Evolutionary conservation across 352 stramenopile genomes (phyloP), one percentile per base, ranked within the genome.

Genomic region (Halophytophthora polymorphica): DNA sequence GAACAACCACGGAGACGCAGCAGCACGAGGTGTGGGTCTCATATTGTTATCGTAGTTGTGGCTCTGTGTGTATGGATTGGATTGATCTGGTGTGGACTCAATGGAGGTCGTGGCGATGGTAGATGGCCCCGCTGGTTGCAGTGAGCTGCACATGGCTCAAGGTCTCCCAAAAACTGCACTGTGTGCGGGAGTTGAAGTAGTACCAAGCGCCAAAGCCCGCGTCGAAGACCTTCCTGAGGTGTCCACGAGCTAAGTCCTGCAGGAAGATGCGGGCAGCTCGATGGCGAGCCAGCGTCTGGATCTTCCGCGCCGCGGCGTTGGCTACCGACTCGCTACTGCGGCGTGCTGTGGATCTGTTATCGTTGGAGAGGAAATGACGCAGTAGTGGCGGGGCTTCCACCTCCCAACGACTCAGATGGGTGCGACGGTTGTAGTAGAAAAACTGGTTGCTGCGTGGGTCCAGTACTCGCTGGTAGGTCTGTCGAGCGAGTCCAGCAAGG

Each of bases 121-220:
- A 65, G 43, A 65, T 60, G 6, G 57, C 39, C 7, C 50, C 52
- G 14, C 49, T 65, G n/a, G 49, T 17, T 41, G 56, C 44, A 8
- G 44, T 53, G 13, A 71, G 45, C 29, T 47, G 38, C 10, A 67
- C 67, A 6, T 73, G 62, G 11, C 62, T 58, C 22, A 67, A 48
- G 14, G 62, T 74, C 47, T 75, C 71, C 73, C 69, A 86, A 58
- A 81, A 81, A 23, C 58, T 81, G 22, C 67, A 58, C 29, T 79
- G 68, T 3, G 71, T 81, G 41, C 71, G 71, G 22, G 47, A 53
- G 53, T 83, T 86, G 55, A 71, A 83, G 38, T 75, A 86, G 34
- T 83, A 86, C 69, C 69, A 86, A 8, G 60, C 49, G 14, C 66
- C 58, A 29, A 61, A 73, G 34, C 70, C 69, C 0, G 53, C 45